Conservation (phyloP, 2,329 filamentous ascomycete genomes). For the Achaetomium macrosporum region DNA sequence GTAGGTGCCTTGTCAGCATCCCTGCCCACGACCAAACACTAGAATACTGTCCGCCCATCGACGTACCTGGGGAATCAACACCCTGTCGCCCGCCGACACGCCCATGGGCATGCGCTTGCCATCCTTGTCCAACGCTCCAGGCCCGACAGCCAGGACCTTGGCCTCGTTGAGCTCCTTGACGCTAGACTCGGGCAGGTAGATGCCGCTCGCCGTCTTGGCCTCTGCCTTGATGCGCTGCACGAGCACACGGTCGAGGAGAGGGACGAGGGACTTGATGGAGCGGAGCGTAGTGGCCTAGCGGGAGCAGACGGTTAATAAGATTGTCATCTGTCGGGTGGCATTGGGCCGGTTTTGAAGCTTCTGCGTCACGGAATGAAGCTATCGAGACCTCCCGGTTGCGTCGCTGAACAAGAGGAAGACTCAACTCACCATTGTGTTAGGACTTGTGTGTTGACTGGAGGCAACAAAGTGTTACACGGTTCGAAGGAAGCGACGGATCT, state of each 20-base stretch:
- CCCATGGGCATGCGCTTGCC: conserved; percentile 83
- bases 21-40: neutral
- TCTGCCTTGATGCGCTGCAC: conserved; percentile 98
- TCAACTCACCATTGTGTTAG: conserved; percentile 16
- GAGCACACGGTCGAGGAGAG: conserved; percentile 95
- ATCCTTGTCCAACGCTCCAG: conserved; percentile 79
- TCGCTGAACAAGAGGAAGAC: neutral
- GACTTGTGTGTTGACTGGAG: neutral
- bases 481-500: neutral
- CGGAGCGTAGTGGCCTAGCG: conserved; percentile 68
- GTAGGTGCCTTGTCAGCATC: conserved; percentile 26
- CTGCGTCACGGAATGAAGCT: neutral
- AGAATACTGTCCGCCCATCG: conserved; percentile 26
- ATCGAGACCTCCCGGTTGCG: neutral
- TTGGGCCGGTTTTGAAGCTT: neutral
- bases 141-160: conserved; percentile 90
- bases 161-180: conserved; percentile 99
- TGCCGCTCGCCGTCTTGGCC: conserved; percentile 90
- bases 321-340: neutral
- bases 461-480: neutral
- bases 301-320: neutral
- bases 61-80: conserved; percentile 85
- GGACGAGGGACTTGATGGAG: conserved; percentile 89
- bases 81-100: conserved; percentile 78
- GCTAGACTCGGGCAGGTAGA: conserved; percentile 94